Base-by-base conservation (phyloP, 1,284 basidiomycete genomes). In the Schizopora paradoxa region DNA sequence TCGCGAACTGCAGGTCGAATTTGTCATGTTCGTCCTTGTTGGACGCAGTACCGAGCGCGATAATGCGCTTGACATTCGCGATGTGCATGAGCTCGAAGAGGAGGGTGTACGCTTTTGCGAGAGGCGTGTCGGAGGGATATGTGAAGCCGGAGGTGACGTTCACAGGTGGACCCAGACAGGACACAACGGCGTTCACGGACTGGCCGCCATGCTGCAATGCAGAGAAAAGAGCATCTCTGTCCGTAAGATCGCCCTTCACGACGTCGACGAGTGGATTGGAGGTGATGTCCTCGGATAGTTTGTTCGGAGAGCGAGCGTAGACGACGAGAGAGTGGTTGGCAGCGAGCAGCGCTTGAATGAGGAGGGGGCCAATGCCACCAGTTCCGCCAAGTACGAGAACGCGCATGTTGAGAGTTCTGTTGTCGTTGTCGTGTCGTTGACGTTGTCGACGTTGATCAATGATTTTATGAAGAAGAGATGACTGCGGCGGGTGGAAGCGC, bases 21-120 rank as follows among this genome's bases (percentile, higher is more conserved):
- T 72, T 72, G 63, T 86, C 84, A 43, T 69, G 61, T 21, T 72
- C 67, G 60, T 86, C 82, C 33, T 64, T 64, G 51, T 79, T 79
- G 42, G 79, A 82, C 4, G 76, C 62, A 0, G 84, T 84, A 7
- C 79, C 81, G 13, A 86, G 73, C 14, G 71, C 69, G 43, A 86
- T 72, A 54, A 86, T 67, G 3, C 83, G 76, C 41, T 67, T 73
- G 48, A 84, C 66, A 21, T 62, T 56, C 27, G 67, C 64, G 27
- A 66, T 58, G 39, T 67, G 63, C 80, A 86, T 83, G 43, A 69
- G 46, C 21, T 68, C 66, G 52, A 86, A 68, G 53, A 86, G 56
- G 32, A 64, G 52, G 11, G 63, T 57, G 57, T 84, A 86, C 18
- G 70, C 79, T 25, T 68, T 68, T 2, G 81, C 79, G 40, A 86